phyloP scores from a whole-genome alignment of 768 basidiomycete genomes.

The Tricholoma matsutake region DNA sequence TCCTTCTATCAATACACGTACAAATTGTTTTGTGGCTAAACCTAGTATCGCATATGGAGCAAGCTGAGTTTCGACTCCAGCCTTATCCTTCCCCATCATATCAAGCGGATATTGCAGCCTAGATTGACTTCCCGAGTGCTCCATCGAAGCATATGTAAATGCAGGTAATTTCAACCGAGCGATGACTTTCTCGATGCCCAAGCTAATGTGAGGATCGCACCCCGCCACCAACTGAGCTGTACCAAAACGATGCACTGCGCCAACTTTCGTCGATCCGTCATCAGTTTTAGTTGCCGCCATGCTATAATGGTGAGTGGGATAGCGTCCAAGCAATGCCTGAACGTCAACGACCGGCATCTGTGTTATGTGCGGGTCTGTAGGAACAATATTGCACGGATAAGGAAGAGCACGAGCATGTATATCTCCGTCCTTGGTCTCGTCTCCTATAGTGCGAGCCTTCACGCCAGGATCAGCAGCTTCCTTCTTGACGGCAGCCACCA shows the following conservation, averaged over 20 bases:
- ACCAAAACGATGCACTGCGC: not conserved
- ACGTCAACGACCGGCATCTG: not conserved
- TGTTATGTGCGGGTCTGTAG: not conserved
- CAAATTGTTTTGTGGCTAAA: slow-evolving; percentile 30
- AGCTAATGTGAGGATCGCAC: slow-evolving; percentile 31
- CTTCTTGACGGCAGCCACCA: slow-evolving; percentile 16
- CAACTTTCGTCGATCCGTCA: not conserved
- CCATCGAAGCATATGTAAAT: slow-evolving; percentile 13
- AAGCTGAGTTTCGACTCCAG: slow-evolving; percentile 31
- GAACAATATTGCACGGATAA: slow-evolving; percentile 1
- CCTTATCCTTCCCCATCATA: slow-evolving; percentile 23
- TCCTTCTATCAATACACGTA: slow-evolving; percentile 32
- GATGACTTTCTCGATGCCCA: slow-evolving; percentile 28
- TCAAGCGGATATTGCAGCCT: slow-evolving; percentile 25
- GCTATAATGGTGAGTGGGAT: not conserved
- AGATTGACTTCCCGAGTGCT: slow-evolving; percentile 8
- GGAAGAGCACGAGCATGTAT: not conserved
- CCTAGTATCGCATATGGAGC: slow-evolving; percentile 42
- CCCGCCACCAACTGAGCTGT: slow-evolving; percentile 22
- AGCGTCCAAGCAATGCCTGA: not conserved
- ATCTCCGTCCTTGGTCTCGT: not conserved
- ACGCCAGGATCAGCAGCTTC: slow-evolving; percentile 5
- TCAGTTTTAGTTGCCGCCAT: slow-evolving; percentile 2
- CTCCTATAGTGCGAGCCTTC: not conserved
- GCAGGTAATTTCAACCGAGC: slow-evolving; percentile 23